Evolutionary conservation across 495 filamentous ascomycete species (phyloP).

Genomic region (Penicillium taxi): DNA sequence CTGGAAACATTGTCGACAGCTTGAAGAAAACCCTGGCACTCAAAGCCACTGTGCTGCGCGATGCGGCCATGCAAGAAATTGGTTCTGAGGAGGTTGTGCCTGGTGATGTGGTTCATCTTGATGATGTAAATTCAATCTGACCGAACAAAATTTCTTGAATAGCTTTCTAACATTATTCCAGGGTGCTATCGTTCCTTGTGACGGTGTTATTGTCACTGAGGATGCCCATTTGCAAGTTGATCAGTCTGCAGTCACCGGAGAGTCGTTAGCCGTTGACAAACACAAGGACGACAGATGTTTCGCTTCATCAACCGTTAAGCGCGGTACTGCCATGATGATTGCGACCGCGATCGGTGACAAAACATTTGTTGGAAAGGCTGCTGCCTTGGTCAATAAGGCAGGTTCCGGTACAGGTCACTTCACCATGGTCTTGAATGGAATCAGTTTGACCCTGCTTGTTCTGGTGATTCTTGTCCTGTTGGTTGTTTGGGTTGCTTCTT

Average conservation of each 20-base stretch:
- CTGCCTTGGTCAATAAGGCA: conserved; percentile 72
- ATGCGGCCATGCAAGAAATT: conserved; percentile 62
- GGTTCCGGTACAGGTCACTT: conserved; percentile 71
- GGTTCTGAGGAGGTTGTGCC: conserved; percentile 74
- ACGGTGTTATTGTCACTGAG: conserved; percentile 74
- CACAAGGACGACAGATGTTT: conserved; percentile 70
- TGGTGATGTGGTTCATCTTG: conserved; percentile 81
- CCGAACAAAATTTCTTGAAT: neutral
- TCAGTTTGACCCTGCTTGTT: conserved; percentile 64
- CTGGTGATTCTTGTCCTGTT: conserved; percentile 74
- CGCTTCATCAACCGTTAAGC: conserved; percentile 82
- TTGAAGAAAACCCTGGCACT: conserved; percentile 85
- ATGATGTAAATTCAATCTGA: conserved; percentile 49
- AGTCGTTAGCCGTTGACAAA: conserved; percentile 88
- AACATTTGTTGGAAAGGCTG: conserved; percentile 84
- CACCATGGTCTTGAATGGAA: conserved; percentile 78
- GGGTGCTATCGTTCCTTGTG: conserved; percentile 84
- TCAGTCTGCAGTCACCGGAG: conserved; percentile 86
- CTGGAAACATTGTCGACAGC: conserved; percentile 85
- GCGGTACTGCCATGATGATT: conserved; percentile 75
- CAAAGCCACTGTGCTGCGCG: conserved; percentile 76
- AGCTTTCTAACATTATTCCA: conserved; percentile 10
- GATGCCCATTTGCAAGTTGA: conserved; percentile 81
- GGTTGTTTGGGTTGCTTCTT: conserved; percentile 76
- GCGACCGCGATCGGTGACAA: conserved; percentile 76